phyloP scores from a whole-genome alignment of 306 rosid species.

The Crataegus laevigata region DNA sequence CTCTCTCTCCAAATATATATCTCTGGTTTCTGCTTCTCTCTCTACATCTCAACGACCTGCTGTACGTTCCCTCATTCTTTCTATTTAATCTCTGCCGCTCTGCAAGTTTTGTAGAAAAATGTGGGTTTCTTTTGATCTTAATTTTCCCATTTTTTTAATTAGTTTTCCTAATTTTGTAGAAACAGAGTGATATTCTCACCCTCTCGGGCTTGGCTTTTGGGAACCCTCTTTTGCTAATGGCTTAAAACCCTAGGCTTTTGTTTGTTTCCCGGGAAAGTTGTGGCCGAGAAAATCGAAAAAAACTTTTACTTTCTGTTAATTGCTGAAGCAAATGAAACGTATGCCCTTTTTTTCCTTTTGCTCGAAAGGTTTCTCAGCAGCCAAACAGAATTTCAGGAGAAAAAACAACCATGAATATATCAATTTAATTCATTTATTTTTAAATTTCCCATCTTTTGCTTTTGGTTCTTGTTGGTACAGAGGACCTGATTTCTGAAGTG shows the following conservation, averaged over 20 bases:
- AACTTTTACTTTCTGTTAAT: background rate
- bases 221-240: background rate
- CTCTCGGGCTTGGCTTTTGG: background rate
- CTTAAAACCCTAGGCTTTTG: conserved; percentile 27
- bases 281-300: background rate
- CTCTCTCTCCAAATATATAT: background rate
- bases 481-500: background rate
- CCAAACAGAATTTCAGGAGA: background rate
- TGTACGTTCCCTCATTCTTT: background rate
- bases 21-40: background rate
- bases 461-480: background rate
- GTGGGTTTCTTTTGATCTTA: background rate
- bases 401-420: background rate
- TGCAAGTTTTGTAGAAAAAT: conserved; percentile 4
- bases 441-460: background rate
- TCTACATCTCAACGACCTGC: background rate
- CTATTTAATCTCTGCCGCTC: background rate
- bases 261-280: conserved; percentile 4
- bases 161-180: background rate
- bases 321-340: background rate
- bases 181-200: background rate
- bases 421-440: background rate
- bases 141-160: background rate
- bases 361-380: background rate
- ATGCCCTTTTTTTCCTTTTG: background rate